Percentiles rank a stretch among this genome's conserved stretches.
phyloP scores from a whole-genome alignment of 306 rosid species.

The Potentilla sterilis region DNA sequence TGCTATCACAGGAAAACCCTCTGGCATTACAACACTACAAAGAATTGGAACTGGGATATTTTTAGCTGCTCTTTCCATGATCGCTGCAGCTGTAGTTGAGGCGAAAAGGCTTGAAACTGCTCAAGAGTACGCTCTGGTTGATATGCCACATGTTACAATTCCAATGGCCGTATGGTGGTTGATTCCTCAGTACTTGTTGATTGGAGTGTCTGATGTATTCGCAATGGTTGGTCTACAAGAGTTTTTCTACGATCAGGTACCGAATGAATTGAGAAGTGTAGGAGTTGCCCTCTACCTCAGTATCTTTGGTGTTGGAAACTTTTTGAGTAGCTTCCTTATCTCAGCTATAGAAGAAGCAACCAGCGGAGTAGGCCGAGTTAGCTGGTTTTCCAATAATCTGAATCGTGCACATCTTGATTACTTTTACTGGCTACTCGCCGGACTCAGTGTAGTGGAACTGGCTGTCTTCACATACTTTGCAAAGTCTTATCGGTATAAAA shows the following conservation, averaged over 20 bases:
- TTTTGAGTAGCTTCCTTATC: conserved; percentile 54
- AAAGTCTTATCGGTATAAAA: conserved; percentile 16
- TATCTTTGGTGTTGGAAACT: conserved; percentile 54
- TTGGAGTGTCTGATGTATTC: conserved; percentile 48
- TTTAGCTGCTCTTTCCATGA: conserved; percentile 31
- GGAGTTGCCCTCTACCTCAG: conserved; percentile 56
- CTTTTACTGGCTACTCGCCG: conserved; percentile 61
- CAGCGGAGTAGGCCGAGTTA: conserved; percentile 20
- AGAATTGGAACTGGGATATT: conserved; percentile 61
- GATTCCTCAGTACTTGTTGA: conserved; percentile 53
- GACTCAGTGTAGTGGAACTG: conserved; percentile 30
- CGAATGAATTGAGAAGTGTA: conserved; percentile 51
- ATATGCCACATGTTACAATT: conserved; percentile 40
- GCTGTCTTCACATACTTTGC: conserved; percentile 19
- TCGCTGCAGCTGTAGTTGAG: conserved; percentile 48
- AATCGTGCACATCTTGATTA: conserved; percentile 61
- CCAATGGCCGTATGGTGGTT: conserved; percentile 69
- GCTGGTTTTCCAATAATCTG: conserved; percentile 56
- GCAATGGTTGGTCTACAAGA: conserved; percentile 63
- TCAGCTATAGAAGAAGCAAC: conserved; percentile 35
- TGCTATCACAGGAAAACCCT: conserved; percentile 39
- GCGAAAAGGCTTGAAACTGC: conserved; percentile 49
- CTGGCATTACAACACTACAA: conserved; percentile 58
- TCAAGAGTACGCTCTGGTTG: conserved; percentile 39
- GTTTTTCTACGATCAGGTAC: conserved; percentile 67